Evolutionary conservation across 2,329 filamentous ascomycete species (phyloP).

Genomic region (Magnaporthiopsis rhizophila): DNA sequence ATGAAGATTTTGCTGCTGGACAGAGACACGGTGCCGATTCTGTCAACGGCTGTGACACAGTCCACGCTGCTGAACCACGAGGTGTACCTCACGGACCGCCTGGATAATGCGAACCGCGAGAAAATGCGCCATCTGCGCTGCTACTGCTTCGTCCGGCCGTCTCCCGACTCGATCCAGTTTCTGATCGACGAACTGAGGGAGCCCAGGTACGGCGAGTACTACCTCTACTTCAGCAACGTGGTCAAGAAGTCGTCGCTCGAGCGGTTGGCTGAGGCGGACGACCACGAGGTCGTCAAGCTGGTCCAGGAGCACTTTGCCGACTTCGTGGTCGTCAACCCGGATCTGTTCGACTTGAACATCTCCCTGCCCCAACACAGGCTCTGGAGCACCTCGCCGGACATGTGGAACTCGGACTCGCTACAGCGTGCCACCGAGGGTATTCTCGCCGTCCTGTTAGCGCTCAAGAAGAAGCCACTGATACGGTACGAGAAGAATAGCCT

Average conservation of each 20-base stretch:
- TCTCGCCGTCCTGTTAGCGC: slow-evolving; percentile 71
- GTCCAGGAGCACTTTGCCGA: slow-evolving; percentile 97
- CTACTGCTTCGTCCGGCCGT: slow-evolving; percentile 86
- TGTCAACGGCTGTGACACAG: slow-evolving; percentile 93
- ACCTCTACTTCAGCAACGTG: slow-evolving; percentile 96
- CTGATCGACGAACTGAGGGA: slow-evolving; percentile 93
- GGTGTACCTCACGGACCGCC: slow-evolving; percentile 92
- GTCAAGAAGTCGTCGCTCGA: slow-evolving; percentile 94
- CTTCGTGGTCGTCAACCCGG: slow-evolving; percentile 89
- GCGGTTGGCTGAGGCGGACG: slow-evolving; percentile 88
- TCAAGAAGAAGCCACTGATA: slow-evolving; percentile 96
- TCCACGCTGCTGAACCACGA: slow-evolving; percentile 92
- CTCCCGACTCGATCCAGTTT: slow-evolving; percentile 83
- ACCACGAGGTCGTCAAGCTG: slow-evolving; percentile 89
- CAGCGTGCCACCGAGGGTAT: slow-evolving; percentile 83
- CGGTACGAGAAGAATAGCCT: slow-evolving; percentile 88
- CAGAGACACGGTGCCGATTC: slow-evolving; percentile 85
- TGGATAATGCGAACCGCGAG: slow-evolving; percentile 83
- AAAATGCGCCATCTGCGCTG: slow-evolving; percentile 98
- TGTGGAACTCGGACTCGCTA: slow-evolving; percentile 85
- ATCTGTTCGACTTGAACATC: slow-evolving; percentile 76
- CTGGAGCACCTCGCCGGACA: slow-evolving; percentile 68
- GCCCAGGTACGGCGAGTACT: slow-evolving; percentile 95
- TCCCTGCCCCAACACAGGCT: slow-evolving; percentile 64
- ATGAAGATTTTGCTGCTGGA: slow-evolving; percentile 98